A percentile compares a stretch with the other conserved stretches of the same genome.
These are phyloP conservation scores for Penium margaritaceum DNA, from an alignment of 139 green algal species.

Conservation along the genomic window DNA sequence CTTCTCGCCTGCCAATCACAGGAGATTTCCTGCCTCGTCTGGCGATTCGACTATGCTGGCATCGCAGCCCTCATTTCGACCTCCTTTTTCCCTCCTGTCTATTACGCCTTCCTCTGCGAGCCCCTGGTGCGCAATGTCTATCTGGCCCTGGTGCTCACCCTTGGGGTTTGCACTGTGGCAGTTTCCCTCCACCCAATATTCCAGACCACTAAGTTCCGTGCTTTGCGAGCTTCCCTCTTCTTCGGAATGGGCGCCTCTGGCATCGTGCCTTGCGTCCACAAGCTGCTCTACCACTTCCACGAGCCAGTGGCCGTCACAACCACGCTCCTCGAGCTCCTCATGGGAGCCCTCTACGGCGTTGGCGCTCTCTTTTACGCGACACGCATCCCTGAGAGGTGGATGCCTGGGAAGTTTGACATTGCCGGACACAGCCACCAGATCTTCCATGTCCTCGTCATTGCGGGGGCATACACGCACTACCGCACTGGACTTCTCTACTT, in stretches of 20 bases:
- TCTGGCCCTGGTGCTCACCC: slow-evolving; percentile 57
- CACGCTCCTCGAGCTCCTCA: slow-evolving; percentile 59
- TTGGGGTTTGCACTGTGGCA: slow-evolving; percentile 62
- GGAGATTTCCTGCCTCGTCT: slow-evolving; percentile 30
- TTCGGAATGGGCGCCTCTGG: slow-evolving; percentile 69
- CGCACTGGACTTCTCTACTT: slow-evolving; percentile 33
- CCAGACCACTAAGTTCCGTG: slow-evolving; percentile 59
- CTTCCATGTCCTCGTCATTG: slow-evolving; percentile 73
- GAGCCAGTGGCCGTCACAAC: slow-evolving; percentile 15
- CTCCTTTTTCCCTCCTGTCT: slow-evolving; percentile 83
- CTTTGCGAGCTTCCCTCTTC: slow-evolving; percentile 67
- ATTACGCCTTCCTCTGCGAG: slow-evolving; percentile 87
- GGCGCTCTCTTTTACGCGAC: slow-evolving; percentile 77
- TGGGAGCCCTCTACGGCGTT: slow-evolving; percentile 79
- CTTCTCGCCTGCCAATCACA: slow-evolving; percentile 77
- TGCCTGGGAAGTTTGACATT: slow-evolving; percentile 84
- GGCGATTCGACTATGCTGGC: slow-evolving; percentile 79
- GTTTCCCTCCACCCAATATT: slow-evolving; percentile 65
- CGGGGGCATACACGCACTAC: slow-evolving; percentile 66
- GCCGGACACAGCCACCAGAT: slow-evolving; percentile 82
- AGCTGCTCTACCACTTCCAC: slow-evolving; percentile 15
- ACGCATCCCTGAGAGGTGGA: slow-evolving; percentile 78
- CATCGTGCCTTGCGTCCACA: slow-evolving; percentile 70
- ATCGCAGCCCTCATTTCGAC: slow-evolving; percentile 86
- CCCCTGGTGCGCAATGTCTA: slow-evolving; percentile 68